Evolutionary conservation across 2,329 filamentous ascomycete species (phyloP).

Genomic region (Ilyonectria mors-panacis): DNA sequence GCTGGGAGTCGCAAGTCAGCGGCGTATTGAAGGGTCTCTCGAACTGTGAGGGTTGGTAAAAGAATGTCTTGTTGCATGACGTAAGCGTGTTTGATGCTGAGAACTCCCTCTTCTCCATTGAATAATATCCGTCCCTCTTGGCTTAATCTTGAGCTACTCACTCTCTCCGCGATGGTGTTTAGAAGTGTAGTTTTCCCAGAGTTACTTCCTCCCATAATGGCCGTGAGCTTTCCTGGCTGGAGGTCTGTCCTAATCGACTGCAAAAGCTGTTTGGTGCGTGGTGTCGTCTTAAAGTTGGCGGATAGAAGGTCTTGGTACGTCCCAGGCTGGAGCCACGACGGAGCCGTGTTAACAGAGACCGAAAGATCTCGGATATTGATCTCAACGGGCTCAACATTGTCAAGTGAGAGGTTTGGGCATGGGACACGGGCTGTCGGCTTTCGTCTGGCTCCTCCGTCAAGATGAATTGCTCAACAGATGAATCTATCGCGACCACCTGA

Average conservation of each 20-base stretch:
- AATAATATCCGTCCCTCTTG: slow-evolving; percentile 72
- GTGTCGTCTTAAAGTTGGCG: slow-evolving; percentile 54
- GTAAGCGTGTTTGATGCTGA: slow-evolving; percentile 74
- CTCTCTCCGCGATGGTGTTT: slow-evolving; percentile 79
- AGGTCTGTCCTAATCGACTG: slow-evolving; percentile 76
- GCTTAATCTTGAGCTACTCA: slow-evolving; percentile 67
- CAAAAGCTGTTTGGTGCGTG: slow-evolving; percentile 68
- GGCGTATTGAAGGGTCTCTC: slow-evolving; percentile 81
- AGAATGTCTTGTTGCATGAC: slow-evolving; percentile 85
- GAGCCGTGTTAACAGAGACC: slow-evolving; percentile 73
- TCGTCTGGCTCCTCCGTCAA: too few relatives aligned
- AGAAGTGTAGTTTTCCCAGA: slow-evolving; percentile 81
- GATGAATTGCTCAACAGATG: too few relatives aligned
- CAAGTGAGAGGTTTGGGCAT: slow-evolving; percentile 55
- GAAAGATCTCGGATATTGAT: slow-evolving; percentile 68
- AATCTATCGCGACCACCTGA: too few relatives aligned
- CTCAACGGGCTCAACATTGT: slow-evolving; percentile 68
- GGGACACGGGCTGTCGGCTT: too few relatives aligned
- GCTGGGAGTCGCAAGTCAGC: slow-evolving; percentile 79
- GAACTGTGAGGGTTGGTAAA: slow-evolving; percentile 80
- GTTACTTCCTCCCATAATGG: slow-evolving; percentile 82
- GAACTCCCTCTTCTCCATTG: slow-evolving; percentile 70
- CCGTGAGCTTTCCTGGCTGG: slow-evolving; percentile 76
- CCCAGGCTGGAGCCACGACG: slow-evolving; percentile 64
- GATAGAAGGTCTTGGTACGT: slow-evolving; percentile 61